A percentile compares a stretch with the other conserved stretches of the same genome.
phyloP scores from a whole-genome alignment of 148 eudicot species.

The Amaranthus hypochondriacus region DNA sequence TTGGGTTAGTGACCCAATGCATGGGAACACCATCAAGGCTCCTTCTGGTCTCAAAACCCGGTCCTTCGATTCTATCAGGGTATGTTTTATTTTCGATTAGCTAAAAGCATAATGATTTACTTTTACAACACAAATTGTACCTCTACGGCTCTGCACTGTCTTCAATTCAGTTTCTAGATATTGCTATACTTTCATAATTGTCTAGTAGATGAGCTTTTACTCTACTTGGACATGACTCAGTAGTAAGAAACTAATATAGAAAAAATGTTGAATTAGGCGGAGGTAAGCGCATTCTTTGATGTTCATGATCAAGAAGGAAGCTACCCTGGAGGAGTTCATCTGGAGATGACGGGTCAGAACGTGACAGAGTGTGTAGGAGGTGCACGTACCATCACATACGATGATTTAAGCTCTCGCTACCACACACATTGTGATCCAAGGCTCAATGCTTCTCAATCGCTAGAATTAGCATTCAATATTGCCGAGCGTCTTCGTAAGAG shows the following conservation, averaged over 20 bases:
- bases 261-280: slow-evolving; percentile 35
- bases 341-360: slow-evolving; percentile 86
- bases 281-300: slow-evolving; percentile 71
- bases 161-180: neutral
- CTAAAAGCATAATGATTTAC: neutral
- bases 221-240: neutral
- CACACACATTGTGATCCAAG: slow-evolving; percentile 85
- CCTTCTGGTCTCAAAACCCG: slow-evolving; percentile 74
- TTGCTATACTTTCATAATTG: too few species aligned
- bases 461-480: slow-evolving; percentile 70
- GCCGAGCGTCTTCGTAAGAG: slow-evolving; percentile 76
- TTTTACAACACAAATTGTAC: neutral
- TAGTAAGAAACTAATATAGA: neutral
- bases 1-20: slow-evolving; percentile 77
- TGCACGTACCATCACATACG: slow-evolving; percentile 64
- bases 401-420: slow-evolving; percentile 72
- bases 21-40: slow-evolving; percentile 71
- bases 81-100: slow-evolving; percentile 15
- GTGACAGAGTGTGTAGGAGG: slow-evolving; percentile 91
- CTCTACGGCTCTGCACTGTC: neutral
- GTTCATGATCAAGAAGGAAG: slow-evolving; percentile 91
- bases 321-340: slow-evolving; percentile 79
- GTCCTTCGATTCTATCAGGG: slow-evolving; percentile 67
- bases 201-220: neutral
- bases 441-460: slow-evolving; percentile 75